Conservation (phyloP, 116 monocot genomes). For the Trichopus zeylanicus region DNA sequence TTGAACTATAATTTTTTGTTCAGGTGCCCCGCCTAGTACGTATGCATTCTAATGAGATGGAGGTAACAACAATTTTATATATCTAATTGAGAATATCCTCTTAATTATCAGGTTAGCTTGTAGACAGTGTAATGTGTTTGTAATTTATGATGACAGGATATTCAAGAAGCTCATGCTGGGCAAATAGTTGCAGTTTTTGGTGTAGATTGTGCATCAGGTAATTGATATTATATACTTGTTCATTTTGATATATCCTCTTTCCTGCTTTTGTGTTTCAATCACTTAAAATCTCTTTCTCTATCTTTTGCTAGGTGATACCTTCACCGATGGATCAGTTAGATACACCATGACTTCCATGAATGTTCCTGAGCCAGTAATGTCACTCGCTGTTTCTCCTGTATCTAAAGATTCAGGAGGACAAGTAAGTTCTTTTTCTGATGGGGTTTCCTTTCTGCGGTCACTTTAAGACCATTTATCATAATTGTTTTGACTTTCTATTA, state of each 20-base stretch:
- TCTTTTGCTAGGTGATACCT: slow-evolving; percentile 75
- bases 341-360: slow-evolving; percentile 99
- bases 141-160: slow-evolving; percentile 51
- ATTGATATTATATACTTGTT: background rate
- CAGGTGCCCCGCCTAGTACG: slow-evolving; percentile 94
- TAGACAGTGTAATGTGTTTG: background rate
- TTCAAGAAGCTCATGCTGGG: slow-evolving; percentile 96
- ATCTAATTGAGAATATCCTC: background rate
- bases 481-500: slow-evolving; percentile 4
- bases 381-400: slow-evolving; percentile 87
- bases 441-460: background rate
- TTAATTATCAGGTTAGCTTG: background rate
- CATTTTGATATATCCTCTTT: slow-evolving; percentile 6
- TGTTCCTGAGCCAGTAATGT: slow-evolving; percentile 99
- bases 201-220: slow-evolving; percentile 98
- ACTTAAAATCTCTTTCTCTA: background rate
- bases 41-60: slow-evolving; percentile 98
- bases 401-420: slow-evolving; percentile 99
- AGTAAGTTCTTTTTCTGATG: slow-evolving; percentile 31
- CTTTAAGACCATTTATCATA: background rate
- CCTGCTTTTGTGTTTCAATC: background rate
- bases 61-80: slow-evolving; percentile 34
- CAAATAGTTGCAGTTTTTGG: slow-evolving; percentile 99
- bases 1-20: slow-evolving; percentile 3
- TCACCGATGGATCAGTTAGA: slow-evolving; percentile 91